phyloP scores from a whole-genome alignment of 257 asterid genomes.

The Echium plantagineum region DNA sequence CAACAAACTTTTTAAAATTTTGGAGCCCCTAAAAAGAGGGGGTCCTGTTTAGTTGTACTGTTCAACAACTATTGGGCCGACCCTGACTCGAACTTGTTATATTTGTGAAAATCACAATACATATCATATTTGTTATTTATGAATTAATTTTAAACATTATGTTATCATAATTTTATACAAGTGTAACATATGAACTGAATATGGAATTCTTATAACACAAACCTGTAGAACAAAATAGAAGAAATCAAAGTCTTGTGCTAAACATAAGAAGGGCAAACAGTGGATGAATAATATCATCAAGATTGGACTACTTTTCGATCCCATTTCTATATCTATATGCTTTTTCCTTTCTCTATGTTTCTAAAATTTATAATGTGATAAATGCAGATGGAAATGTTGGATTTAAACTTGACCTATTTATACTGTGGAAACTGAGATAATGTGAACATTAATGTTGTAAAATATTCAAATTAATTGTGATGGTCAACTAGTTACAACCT shows the following conservation, averaged over 20 bases:
- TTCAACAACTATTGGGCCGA: too few species aligned
- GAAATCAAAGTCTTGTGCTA: conserved; percentile 56
- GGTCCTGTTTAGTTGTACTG: too few species aligned
- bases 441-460: not conserved
- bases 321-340: not conserved
- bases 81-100: too few species aligned
- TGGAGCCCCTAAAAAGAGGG: too few species aligned
- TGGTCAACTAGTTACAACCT: not conserved
- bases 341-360: not conserved
- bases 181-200: too few species aligned
- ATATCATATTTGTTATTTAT: too few species aligned
- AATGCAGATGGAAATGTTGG: not conserved
- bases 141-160: too few species aligned
- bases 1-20: too few species aligned
- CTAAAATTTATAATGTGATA: not conserved
- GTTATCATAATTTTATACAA: too few species aligned
- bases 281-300: conserved; percentile 30
- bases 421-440: not conserved
- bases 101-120: too few species aligned
- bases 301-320: conserved; percentile 6
- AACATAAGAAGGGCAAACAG: conserved; percentile 17
- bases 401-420: not conserved
- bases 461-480: too few species aligned
- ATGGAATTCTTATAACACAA: too few species aligned
- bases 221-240: conserved; percentile 53